Conservation (phyloP, 805 yeast genomes). For the Metschnikowia arizonensis region DNA sequence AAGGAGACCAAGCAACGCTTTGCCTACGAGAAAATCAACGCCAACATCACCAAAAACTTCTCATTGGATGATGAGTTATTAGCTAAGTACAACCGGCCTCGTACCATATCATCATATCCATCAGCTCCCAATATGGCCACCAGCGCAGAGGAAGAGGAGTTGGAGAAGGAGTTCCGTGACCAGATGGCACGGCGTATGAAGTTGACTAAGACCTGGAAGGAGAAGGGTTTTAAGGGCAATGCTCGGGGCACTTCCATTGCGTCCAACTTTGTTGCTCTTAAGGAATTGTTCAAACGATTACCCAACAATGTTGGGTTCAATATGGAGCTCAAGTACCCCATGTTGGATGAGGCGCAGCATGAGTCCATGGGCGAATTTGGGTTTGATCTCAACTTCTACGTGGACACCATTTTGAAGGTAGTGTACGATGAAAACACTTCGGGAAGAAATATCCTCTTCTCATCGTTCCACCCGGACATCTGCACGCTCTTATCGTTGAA, state of each 20-base stretch:
- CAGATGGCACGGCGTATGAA: constrained; percentile 63
- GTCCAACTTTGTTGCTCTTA: constrained; percentile 84
- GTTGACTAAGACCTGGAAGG: constrained; percentile 83
- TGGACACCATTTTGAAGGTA: constrained; percentile 75
- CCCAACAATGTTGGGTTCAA: constrained; percentile 88
- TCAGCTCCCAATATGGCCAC: constrained; percentile 29
- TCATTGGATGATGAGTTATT: constrained; percentile 36
- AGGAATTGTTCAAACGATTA: constrained; percentile 74
- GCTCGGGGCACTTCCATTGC: constrained; percentile 85
- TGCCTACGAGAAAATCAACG: constrained; percentile 10
- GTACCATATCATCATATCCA: constrained; percentile 38
- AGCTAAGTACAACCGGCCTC: constrained; percentile 32
- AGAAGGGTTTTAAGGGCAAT: constrained; percentile 88
- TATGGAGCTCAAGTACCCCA: constrained; percentile 91
- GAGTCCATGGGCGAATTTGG: constrained; percentile 86
- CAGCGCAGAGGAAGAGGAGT: constrained; percentile 26
- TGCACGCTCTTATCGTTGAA: constrained; percentile 81
- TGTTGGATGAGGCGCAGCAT: constrained; percentile 85
- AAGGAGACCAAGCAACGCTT: constrained; percentile 12
- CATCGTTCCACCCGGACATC: constrained; percentile 92
- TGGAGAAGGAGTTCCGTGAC: constrained; percentile 37
- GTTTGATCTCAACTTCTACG: constrained; percentile 79
- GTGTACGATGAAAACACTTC: constrained; percentile 71
- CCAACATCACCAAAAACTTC: constrained; percentile 20
- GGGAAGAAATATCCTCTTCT: constrained; percentile 83